Base-by-base conservation (phyloP, 345 rosid species). In the Pugionium dolabratum region DNA sequence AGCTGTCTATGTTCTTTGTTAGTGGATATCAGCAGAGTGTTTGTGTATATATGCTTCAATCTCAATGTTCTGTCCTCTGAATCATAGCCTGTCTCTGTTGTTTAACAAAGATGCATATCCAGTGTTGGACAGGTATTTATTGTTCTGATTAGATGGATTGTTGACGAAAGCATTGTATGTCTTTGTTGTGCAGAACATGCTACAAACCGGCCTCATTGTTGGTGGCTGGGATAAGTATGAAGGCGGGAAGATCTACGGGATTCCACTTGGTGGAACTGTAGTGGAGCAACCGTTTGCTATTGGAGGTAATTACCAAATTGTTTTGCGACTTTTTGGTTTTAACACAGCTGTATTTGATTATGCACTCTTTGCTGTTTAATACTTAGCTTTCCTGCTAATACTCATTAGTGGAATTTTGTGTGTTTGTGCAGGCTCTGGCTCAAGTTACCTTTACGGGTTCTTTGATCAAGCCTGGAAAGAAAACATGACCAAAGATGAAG, bases 161-260 rank as follows among this genome's bases (percentile, higher is more conserved):
- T 32, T 59, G 4, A 44, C 51, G 31, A 2, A 53, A 36, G 31
- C 60, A 46, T 53, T 31, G 45, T 36, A 32, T 58, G 71, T 60
- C 52, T 54, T 45, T 60, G 9, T 39, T 67, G 72, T n/a, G 46
- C 91, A 94, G 99, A 91, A 84, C 59, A 84, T 84, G 84, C 79
- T 94, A 26, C 81, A 91, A 83, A 87, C 96, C 33, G 99, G 99
- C 35, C 71, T 94, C 26, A 91, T 94, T 9, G 90, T 95, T 62
- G 96, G 99, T 0, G 99, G 99, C 11, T 94, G 97, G 99, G 97
- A 94, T 72, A 91, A 91, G 54, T 87, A 90, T 48, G 97, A 91
- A 65, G 99, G 97, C 6, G 99, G 99, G 32, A 91, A 88, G 75
- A 91, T 95, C 49, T 95, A 86, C 50, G 99, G 97, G 65, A 62